Percentiles rank a stretch among this genome's conserved stretches.
Evolutionary conservation across 345 rosid genomes (phyloP).

Genomic region (Excoecaria cochinchinensis): DNA sequence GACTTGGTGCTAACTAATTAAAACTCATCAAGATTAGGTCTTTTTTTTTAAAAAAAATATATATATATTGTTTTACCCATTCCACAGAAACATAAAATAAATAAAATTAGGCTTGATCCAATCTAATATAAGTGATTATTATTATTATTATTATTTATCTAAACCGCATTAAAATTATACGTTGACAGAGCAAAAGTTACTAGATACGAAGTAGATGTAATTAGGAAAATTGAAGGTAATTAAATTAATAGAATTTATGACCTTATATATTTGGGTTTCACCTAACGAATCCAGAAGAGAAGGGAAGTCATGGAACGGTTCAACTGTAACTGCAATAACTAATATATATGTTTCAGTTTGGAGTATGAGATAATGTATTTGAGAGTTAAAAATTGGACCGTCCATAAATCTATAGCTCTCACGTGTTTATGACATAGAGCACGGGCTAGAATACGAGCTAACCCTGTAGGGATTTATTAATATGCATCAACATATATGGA

Average conservation of each 20-base stretch:
- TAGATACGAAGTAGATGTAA: not conserved
- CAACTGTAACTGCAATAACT: slow-evolving; percentile 39
- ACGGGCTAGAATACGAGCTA: not conserved
- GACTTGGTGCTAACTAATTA: slow-evolving; percentile 28
- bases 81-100: not conserved
- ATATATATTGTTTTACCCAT: not conserved
- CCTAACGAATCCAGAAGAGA: slow-evolving; percentile 9
- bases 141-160: too few relatives aligned
- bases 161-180: too few relatives aligned
- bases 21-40: slow-evolving; percentile 25
- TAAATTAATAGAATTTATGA: too few relatives aligned
- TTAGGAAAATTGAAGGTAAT: too few relatives aligned
- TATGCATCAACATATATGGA: too few relatives aligned
- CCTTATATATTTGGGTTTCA: not conserved
- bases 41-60: too few relatives aligned
- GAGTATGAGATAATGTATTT: not conserved
- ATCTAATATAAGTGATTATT: not conserved
- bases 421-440: not conserved
- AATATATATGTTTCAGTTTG: slow-evolving; percentile 10
- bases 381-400: slow-evolving; percentile 18
- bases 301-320: slow-evolving; percentile 46
- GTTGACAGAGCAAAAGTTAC: too few relatives aligned
- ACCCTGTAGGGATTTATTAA: too few relatives aligned
- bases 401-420: not conserved
- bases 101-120: slow-evolving; percentile 18